Percentiles rank a stretch among this genome's conserved stretches.
phyloP scores from a whole-genome alignment of 1,284 basidiomycete species.

The Trichosporon sp. region DNA sequence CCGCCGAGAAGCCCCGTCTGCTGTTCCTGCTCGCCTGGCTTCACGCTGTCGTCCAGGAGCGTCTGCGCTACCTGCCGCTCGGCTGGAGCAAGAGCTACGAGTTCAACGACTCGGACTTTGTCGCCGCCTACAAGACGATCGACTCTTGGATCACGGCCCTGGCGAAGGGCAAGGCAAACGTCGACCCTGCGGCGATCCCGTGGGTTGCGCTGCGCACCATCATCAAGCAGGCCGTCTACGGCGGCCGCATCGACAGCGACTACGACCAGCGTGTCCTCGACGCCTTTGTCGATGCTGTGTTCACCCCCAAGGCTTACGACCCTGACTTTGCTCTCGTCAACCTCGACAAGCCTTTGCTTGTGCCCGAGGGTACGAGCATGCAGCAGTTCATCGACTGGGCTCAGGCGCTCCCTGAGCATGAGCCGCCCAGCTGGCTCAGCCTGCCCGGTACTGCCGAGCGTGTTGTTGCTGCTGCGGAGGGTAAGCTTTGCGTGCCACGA shows the following conservation, averaged over 20 bases:
- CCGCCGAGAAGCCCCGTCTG: slow-evolving; percentile 80
- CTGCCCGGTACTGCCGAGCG: slow-evolving; percentile 84
- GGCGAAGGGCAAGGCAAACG: slow-evolving; percentile 80
- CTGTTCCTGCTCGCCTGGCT: slow-evolving; percentile 98
- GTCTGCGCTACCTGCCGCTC: slow-evolving; percentile 85
- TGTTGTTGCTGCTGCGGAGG: slow-evolving; percentile 84
- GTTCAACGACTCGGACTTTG: slow-evolving; percentile 96
- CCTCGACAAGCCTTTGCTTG: slow-evolving; percentile 58
- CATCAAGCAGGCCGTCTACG: slow-evolving; percentile 91
- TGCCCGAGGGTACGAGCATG: slow-evolving; percentile 85
- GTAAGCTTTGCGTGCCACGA: slow-evolving; percentile 52
- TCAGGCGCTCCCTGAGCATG: slow-evolving; percentile 74
- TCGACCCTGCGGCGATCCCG: slow-evolving; percentile 83
- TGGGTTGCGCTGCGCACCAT: slow-evolving; percentile 87
- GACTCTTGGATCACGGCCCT: slow-evolving; percentile 77
- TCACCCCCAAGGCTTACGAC: slow-evolving; percentile 82
- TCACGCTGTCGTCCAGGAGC: slow-evolving; percentile 93
- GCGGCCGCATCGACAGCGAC: slow-evolving; percentile 86
- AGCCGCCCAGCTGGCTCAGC: slow-evolving; percentile 88
- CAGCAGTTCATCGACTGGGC: slow-evolving; percentile 87
- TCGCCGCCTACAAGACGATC: slow-evolving; percentile 85
- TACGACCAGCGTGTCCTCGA: slow-evolving; percentile 88
- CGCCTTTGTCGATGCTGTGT: slow-evolving; percentile 82
- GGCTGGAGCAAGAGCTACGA: slow-evolving; percentile 96
- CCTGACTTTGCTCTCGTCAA: slow-evolving; percentile 79